Base-by-base conservation (phyloP, 1,139 yeast species). In the Arxiozyma heterogenica region DNA sequence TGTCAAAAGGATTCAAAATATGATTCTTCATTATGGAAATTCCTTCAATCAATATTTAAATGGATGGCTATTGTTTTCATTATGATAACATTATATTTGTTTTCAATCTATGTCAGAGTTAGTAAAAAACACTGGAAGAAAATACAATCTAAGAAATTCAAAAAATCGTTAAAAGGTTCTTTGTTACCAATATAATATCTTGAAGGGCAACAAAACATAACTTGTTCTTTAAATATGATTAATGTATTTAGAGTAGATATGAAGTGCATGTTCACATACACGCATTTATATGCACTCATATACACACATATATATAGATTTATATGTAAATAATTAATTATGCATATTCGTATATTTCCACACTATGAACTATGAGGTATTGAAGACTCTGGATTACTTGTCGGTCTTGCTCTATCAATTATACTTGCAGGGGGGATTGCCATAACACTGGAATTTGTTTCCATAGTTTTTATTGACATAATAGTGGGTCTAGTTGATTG, bases 391-490 rank as follows among this genome's bases (percentile, higher is more conserved):
- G 34, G 21, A 20, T 69, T 66, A 46, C 39, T 41, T 22, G 23
- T 34, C 22, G 43, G 42, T 34, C 49, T 34, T 44, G 76, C 69
- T 55, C 84, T 69, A 57, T 80, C 85, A 72, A 81, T 70, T 12
- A 81, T 80, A 57, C 83, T 79, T 1, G 84, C 83, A 0, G 86
- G 85, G 0, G 85, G 80, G n/a, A 81, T 81, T 0, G 84, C 84
- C 12, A 80, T 72, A 1, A 83, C 78, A 57, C 83, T 79, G 48
- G 84, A 77, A 59, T 79, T 80, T 15, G 85, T 81, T 53, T 80
- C 84, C 30, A 78, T 66, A 44, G 84, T 79, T 56, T 82, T 71
- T 63, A 59, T 78, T 61, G 65, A 69, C 54, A 63, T 62, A 61
- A 67, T 80, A 1, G 73, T 73, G 58, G 65, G 73, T 59, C 61